Base-by-base conservation (phyloP, 352 stramenopile genomes). In the Globisporangium orthogonon region DNA sequence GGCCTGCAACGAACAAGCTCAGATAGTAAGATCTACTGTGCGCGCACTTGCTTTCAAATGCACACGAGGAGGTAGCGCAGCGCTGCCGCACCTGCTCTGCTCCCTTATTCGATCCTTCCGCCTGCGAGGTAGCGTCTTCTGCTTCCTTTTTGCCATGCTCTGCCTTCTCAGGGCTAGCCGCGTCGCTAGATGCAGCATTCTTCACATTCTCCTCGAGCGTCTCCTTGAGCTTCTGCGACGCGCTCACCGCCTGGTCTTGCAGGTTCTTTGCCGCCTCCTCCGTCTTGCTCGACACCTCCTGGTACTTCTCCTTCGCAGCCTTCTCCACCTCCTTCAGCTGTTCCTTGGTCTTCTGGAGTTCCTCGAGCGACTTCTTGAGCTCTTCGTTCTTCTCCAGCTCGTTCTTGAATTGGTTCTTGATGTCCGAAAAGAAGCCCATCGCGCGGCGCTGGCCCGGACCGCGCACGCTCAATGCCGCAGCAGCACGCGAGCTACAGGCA, bases 311-410 rank as follows among this genome's bases (percentile, higher is more conserved):
- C 56, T 83, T 86, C 17, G 76, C 73, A 3, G 60, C 72, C 58
- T 83, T 86, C 49, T 86, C 73, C 33, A 86, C 69, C 40, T 75
- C 79, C 57, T 86, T 80, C 51, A 83, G 72, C 67, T 87, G 71
- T 40, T 88, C 68, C 57, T 87, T 87, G 43, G 77, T 83, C 62
- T 87, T 83, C 52, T 86, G 70, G 50, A 89, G 66, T 62, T 91
- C 78, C 55, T 92, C 76, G 15, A 89, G 75, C 10, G 74, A 85
- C 54, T 90, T 87, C 57, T 89, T 89, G 54, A 89, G 67, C 70
- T 89, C 78, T 59, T 86, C 74, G 59, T 89, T 88, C 69, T 90
- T 89, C 49, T 88, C 77, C 56, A 91, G 72, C 63, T 93, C 83
- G 50, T 72, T 82, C 63, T 90, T 84, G 40, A 91, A 67, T 56